Percentiles rank a stretch among this genome's conserved stretches.
Conservation (phyloP, 179 eudicot genomes). For the Dionaea muscipula region DNA sequence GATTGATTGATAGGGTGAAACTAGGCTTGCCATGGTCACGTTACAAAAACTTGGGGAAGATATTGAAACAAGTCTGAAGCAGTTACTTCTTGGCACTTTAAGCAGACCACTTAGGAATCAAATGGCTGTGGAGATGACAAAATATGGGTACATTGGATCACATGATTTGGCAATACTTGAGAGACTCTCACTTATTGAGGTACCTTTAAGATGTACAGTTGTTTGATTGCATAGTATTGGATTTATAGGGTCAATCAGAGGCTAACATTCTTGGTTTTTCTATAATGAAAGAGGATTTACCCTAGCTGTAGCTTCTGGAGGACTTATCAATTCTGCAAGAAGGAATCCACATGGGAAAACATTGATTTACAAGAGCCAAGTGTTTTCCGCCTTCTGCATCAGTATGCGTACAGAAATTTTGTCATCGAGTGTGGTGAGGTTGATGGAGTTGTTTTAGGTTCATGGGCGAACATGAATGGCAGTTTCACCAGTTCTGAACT, state of each 20-base stretch:
- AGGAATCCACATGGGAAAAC: slow-evolving; percentile 23
- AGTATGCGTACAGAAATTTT: slow-evolving; percentile 25
- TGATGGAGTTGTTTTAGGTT: slow-evolving; percentile 83
- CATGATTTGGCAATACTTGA: slow-evolving; percentile 69
- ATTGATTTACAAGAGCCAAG: slow-evolving; percentile 25
- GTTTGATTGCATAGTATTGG: slow-evolving; percentile 8
- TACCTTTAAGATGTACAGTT: slow-evolving; percentile 16
- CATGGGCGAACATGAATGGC: slow-evolving; percentile 51
- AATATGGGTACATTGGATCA: slow-evolving; percentile 54
- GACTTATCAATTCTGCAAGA: slow-evolving; percentile 35
- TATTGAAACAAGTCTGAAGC: slow-evolving; percentile 66
- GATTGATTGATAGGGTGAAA: slow-evolving; percentile 55
- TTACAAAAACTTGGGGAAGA: slow-evolving; percentile 96
- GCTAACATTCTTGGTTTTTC: slow-evolving; percentile 22
- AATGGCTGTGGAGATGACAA: slow-evolving; percentile 58
- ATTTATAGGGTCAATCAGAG: slow-evolving; percentile 9
- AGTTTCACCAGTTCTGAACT: slow-evolving; percentile 23
- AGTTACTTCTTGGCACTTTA: slow-evolving; percentile 76
- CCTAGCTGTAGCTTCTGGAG: slow-evolving; percentile 75
- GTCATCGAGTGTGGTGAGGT: slow-evolving; percentile 64
- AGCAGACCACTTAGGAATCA: slow-evolving; percentile 63
- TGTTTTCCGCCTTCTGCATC: slow-evolving; percentile 28
- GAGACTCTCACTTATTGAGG: slow-evolving; percentile 71
- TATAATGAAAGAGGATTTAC: slow-evolving; percentile 52
- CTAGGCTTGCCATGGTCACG: slow-evolving; percentile 62